phyloP scores from a whole-genome alignment of 2,329 filamentous ascomycete species.

The Botrytis fragariae region DNA sequence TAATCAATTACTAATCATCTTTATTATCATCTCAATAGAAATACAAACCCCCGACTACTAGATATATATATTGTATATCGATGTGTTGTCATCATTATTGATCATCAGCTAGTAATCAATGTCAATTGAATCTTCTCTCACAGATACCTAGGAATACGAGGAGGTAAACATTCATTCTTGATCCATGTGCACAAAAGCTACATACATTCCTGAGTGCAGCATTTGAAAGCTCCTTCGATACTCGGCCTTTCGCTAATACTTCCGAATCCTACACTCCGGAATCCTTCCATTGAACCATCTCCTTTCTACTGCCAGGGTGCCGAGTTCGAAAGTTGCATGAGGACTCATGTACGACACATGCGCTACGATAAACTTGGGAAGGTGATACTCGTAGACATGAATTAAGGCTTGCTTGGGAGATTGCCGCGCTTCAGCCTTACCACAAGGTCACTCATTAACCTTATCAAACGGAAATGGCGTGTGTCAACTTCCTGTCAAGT shows the following conservation, averaged over 20 bases:
- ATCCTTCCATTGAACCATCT: background rate
- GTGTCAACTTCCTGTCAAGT: background rate
- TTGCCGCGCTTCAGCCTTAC: constrained; percentile 19
- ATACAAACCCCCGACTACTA: no score
- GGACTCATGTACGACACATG: background rate
- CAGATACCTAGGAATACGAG: background rate
- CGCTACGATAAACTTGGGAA: background rate
- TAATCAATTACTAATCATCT: background rate
- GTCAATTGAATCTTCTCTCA: background rate
- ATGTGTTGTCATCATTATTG: no score
- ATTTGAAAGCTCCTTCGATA: background rate
- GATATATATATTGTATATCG: no score
- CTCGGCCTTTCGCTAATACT: background rate
- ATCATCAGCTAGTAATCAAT: no score
- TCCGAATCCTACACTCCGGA: background rate
- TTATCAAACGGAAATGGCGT: background rate
- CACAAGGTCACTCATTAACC: background rate
- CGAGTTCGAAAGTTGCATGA: constrained; percentile 9
- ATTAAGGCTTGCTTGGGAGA: constrained; percentile 2
- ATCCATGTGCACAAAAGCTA: background rate
- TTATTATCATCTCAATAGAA: background rate
- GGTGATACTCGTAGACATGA: background rate
- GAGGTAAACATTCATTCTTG: background rate
- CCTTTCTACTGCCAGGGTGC: background rate
- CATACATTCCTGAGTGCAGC: background rate